Percentiles rank a stretch among this genome's conserved stretches.
Evolutionary conservation across 768 basidiomycete species (phyloP).

Genomic region (Lactifluus volemus): DNA sequence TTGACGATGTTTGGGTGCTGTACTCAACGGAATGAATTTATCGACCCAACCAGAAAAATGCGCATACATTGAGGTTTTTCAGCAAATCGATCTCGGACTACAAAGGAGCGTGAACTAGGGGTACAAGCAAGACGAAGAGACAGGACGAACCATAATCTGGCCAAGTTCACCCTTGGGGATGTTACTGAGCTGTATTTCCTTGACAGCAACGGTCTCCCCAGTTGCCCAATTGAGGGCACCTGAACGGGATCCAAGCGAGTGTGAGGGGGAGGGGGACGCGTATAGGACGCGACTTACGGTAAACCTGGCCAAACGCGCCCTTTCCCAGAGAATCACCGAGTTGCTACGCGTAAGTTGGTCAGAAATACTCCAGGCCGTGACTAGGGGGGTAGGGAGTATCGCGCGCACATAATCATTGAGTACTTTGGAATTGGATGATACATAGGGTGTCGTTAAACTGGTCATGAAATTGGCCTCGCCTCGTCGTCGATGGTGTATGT

Average conservation of each 20-base stretch:
- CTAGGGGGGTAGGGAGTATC: too few relatives aligned
- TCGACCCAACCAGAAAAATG: background rate
- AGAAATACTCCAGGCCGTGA: too few relatives aligned
- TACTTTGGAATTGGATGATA: slow-evolving; percentile 13
- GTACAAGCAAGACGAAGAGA: background rate
- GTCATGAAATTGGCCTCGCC: slow-evolving; percentile 4
- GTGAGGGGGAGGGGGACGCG: background rate
- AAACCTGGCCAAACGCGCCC: slow-evolving; percentile 95
- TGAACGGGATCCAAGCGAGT: slow-evolving; percentile 24
- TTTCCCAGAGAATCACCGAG: slow-evolving; percentile 93
- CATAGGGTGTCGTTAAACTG: slow-evolving; percentile 9
- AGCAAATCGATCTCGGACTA: slow-evolving; percentile 96
- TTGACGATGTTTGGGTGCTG: slow-evolving; percentile 98
- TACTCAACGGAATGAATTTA: background rate
- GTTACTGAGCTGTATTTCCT: slow-evolving; percentile 92
- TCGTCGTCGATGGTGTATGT: too few relatives aligned
- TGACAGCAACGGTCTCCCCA: slow-evolving; percentile 97
- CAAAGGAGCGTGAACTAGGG: background rate
- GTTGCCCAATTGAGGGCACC: slow-evolving; percentile 92
- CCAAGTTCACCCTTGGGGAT: slow-evolving; percentile 90
- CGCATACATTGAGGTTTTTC: slow-evolving; percentile 85
- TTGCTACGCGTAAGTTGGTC: slow-evolving; percentile 49
- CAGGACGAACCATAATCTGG: slow-evolving; percentile 80
- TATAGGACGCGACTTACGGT: slow-evolving; percentile 50
- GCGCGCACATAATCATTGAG: slow-evolving; percentile 19